These are phyloP conservation scores for Chaetomium strumarium DNA, from an alignment of 2,329 filamentous ascomycete genomes.

Conservation along the genomic window DNA sequence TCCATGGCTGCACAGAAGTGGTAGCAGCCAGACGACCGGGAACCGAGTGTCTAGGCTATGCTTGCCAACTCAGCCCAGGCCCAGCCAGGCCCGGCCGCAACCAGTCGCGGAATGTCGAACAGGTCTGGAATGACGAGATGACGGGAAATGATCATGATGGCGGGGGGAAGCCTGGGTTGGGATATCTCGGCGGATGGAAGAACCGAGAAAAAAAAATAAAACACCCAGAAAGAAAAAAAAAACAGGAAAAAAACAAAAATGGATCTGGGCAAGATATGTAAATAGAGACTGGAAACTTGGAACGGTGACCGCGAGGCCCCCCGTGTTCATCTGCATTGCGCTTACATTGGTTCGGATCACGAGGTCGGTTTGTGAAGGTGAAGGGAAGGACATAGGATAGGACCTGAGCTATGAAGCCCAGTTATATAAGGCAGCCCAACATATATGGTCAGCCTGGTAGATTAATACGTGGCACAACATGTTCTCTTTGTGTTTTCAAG, in stretches of 20 bases:
- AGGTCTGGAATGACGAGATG: slow-evolving; percentile 10
- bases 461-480: neutral
- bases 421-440: no score
- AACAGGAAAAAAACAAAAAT: neutral
- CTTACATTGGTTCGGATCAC: neutral
- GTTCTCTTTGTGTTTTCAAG: neutral
- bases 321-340: slow-evolving; percentile 2
- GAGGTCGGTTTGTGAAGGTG: no score
- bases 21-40: no score
- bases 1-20: neutral
- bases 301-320: slow-evolving; percentile 1
- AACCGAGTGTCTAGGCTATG: neutral
- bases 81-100: neutral
- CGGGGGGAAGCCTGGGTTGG: neutral
- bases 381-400: neutral
- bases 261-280: slow-evolving; percentile 1
- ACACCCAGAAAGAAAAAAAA: neutral
- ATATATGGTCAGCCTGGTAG: neutral
- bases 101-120: neutral
- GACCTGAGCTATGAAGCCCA: neutral
- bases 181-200: neutral
- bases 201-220: neutral
- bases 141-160: slow-evolving; percentile 13
- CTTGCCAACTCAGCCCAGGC: neutral
- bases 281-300: neutral